Conservation (phyloP, 768 basidiomycete genomes). For the Tephrocybe sp. region DNA sequence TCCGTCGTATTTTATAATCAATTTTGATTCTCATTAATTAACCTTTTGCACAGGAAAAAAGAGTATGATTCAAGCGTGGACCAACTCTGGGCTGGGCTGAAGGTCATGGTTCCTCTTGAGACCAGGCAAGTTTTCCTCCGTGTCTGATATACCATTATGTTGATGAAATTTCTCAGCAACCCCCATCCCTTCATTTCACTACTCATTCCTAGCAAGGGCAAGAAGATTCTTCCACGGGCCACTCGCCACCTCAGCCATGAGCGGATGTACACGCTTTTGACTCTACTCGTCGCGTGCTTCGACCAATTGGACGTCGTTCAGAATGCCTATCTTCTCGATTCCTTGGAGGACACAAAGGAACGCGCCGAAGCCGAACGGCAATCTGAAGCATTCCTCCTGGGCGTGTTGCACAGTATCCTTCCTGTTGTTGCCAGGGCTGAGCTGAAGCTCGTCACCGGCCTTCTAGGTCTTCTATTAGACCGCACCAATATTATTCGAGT, state of each 20-base stretch:
- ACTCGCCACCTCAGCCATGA: constrained; percentile 77
- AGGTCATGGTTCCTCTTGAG: constrained; percentile 89
- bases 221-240: constrained; percentile 85
- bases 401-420: constrained; percentile 84
- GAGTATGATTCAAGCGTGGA: constrained; percentile 60
- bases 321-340: constrained; percentile 71
- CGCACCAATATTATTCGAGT: constrained; percentile 71
- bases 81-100: constrained; percentile 74
- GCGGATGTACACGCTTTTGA: constrained; percentile 83
- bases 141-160: background rate
- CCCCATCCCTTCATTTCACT: constrained; percentile 98
- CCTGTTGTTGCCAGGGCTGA: constrained; percentile 77
- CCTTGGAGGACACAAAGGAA: constrained; percentile 56
- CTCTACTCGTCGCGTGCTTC: constrained; percentile 92
- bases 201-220: constrained; percentile 85
- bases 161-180: constrained; percentile 45
- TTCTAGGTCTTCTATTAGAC: constrained; percentile 80
- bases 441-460: constrained; percentile 79
- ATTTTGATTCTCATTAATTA: background rate
- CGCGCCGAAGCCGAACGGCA: constrained; percentile 78
- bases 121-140: constrained; percentile 60
- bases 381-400: constrained; percentile 84
- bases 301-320: constrained; percentile 89
- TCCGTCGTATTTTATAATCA: constrained; percentile 23
- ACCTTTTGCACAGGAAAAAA: constrained; percentile 42